Evolutionary conservation across 1,284 basidiomycete species (phyloP), one percentile per base, ranked within the genome.

Genomic region (Mycosarcoma mackinlayi): DNA sequence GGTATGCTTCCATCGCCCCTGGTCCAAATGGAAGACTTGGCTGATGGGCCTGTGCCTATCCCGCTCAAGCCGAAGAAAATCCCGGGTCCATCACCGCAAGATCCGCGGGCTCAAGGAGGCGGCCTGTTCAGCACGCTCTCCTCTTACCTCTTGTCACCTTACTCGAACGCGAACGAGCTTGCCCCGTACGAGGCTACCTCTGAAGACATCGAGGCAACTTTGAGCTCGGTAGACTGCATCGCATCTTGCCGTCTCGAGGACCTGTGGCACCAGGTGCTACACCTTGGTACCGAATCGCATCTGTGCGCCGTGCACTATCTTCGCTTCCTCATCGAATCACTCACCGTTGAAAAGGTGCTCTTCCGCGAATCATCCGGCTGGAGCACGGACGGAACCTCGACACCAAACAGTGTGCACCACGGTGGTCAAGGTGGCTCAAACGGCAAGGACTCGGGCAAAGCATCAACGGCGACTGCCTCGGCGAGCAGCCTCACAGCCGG

Each of bases 11-110:
- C 79, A 1, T 21, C 94, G 5, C 86, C 89, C 50, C 91, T 98
- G 89, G 85, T 94, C n/a, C 90, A 92, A 79, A 94, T 97, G 91
- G 93, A 94, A 80, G 95, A 98, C 82, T 98, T 98, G 84, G 42
- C 59, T 25, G 60, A 72, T 19, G 69, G 69, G 6, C 48, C 34
- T 6, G 60, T 61, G 2, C 48, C 56, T 1, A 78, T 79, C 19
- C 76, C 77, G 16, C 68, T 79, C 40, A 68, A 66, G 55, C 70
- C 76, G 14, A 73, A 76, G 42, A 73, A 72, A 52, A 58, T 96
- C 14, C 91, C 92, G 3, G 90, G 90, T 83, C 96, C 98, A 74
- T 93, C 95, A 28, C 86, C 95, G 30, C 89, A 90, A 73, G 88
- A 92, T 35, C 88, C 88, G 51, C 87, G 89, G 55, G 89, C 91